Evolutionary conservation across 2,329 filamentous ascomycete genomes (phyloP).

Genomic region (Colletotrichum navitas): DNA sequence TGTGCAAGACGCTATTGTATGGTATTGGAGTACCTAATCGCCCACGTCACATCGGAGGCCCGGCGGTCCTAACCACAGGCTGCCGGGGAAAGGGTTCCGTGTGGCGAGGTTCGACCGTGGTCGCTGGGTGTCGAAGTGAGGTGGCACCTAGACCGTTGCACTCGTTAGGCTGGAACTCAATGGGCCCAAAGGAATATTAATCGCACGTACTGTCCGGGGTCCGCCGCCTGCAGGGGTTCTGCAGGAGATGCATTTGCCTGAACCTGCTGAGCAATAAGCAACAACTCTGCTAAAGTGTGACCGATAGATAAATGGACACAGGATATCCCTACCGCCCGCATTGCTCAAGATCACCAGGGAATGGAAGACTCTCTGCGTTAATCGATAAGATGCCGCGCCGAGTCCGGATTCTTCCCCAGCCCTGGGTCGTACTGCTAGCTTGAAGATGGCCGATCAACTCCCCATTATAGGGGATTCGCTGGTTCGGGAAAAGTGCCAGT

Average conservation of each 20-base stretch:
- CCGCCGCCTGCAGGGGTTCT: conserved; percentile 35
- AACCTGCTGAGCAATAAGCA: conserved; percentile 19
- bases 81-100: conserved; percentile 32
- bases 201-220: conserved; percentile 17
- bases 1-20: neutral
- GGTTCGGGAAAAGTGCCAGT: conserved; percentile 23
- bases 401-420: neutral
- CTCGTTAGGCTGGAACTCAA: conserved; percentile 36
- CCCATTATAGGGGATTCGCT: conserved; percentile 32
- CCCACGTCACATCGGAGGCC: neutral
- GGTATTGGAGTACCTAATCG: neutral
- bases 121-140: conserved; percentile 19
- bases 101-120: conserved; percentile 25
- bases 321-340: conserved; percentile 37
- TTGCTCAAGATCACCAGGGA: conserved; percentile 33
- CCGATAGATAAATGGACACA: conserved; percentile 33
- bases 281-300: conserved; percentile 30
- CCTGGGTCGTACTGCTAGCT: conserved; percentile 24
- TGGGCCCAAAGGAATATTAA: conserved; percentile 15
- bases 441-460: conserved; percentile 4
- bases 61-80: neutral
- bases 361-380: conserved; percentile 32
- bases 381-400: conserved; percentile 41
- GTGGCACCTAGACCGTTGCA: conserved; percentile 34
- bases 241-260: conserved; percentile 35